These are phyloP conservation scores for Saccharomycopsis fodiens DNA, from an alignment of 805 yeast genomes.

Conservation along the genomic window DNA sequence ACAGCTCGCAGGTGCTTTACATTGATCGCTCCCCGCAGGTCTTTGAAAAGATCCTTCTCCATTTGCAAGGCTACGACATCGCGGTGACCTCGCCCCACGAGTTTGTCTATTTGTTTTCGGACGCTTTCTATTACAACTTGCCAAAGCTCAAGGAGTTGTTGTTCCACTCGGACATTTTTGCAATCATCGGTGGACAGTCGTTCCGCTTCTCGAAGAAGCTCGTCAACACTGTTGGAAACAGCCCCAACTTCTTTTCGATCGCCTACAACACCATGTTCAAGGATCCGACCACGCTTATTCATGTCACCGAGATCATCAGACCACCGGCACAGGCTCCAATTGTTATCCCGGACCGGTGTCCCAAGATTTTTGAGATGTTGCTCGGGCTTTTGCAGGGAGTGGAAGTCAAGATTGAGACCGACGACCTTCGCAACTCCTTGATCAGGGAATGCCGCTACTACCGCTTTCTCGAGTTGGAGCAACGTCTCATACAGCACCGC, in stretches of 20 bases:
- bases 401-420: conserved; percentile 37
- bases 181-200: conserved; percentile 49
- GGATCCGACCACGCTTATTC: conserved; percentile 38
- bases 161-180: conserved; percentile 45
- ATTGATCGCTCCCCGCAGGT: conserved; percentile 70
- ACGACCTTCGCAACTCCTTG: conserved; percentile 48
- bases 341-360: conserved; percentile 40
- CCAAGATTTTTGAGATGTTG: conserved; percentile 46
- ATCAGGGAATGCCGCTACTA: conserved; percentile 71
- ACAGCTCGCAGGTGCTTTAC: conserved; percentile 34
- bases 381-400: conserved; percentile 52
- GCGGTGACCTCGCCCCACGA: conserved; percentile 52
- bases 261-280: conserved; percentile 45
- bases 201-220: conserved; percentile 54
- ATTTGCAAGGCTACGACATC: conserved; percentile 75
- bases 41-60: conserved; percentile 58
- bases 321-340: conserved; percentile 73
- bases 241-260: conserved; percentile 69
- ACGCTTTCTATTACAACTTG: conserved; percentile 65
- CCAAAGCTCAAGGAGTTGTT: conserved; percentile 45
- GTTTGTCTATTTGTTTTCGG: conserved; percentile 55
- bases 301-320: conserved; percentile 41
- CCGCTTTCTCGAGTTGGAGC: conserved; percentile 68
- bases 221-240: conserved; percentile 55
- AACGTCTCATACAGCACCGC: conserved; percentile 47